These are phyloP conservation scores for Beauveria medogensis DNA, from an alignment of 2,329 filamentous ascomycete species.

Conservation along the genomic window DNA sequence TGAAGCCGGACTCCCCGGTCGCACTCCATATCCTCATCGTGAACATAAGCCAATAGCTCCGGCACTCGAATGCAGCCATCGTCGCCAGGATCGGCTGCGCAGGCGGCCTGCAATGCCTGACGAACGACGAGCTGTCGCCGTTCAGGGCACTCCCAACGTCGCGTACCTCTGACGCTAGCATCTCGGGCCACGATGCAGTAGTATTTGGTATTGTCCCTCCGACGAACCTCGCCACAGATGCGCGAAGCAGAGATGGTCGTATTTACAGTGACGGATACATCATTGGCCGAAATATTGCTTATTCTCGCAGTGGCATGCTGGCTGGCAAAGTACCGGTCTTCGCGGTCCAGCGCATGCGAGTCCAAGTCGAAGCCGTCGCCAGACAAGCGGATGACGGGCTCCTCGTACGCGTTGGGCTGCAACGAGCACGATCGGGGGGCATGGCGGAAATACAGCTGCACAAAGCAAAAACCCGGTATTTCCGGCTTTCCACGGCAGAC, in stretches of 20 bases:
- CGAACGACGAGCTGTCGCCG: not conserved
- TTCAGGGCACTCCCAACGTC: not conserved
- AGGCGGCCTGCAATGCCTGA: not conserved
- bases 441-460: not conserved
- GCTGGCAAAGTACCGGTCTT: not conserved
- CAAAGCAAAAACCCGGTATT: not conserved
- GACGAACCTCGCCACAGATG: not conserved
- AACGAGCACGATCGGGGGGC: not conserved
- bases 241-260: not conserved
- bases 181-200: not conserved
- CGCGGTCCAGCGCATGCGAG: not conserved
- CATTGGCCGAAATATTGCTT: not conserved
- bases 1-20: not conserved
- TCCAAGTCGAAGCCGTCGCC: not conserved
- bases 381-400: not conserved
- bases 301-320: not conserved
- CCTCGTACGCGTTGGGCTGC: not conserved
- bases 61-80: not conserved
- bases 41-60: not conserved
- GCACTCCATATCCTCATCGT: not conserved
- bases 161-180: not conserved
- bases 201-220: not conserved
- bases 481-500: not conserved
- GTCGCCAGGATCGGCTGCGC: not conserved
- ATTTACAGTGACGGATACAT: not conserved